Evolutionary conservation across 306 rosid species (phyloP).

Genomic region (Ammopiptanthus mongolicus): DNA sequence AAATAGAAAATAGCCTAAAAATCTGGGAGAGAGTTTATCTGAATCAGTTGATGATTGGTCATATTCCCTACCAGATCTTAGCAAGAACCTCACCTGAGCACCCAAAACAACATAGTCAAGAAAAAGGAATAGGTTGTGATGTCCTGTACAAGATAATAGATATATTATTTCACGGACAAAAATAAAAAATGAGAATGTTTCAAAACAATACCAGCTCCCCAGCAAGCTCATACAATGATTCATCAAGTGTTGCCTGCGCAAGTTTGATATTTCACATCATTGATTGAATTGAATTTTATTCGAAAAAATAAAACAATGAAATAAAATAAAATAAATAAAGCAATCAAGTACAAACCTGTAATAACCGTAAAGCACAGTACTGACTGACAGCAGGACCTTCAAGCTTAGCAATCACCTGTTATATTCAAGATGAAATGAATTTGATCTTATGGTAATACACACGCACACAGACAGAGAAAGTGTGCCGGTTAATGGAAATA

Average conservation of each 20-base stretch:
- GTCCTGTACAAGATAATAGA: not conserved
- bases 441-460: not conserved
- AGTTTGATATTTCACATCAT: slow-evolving; percentile 27
- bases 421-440: slow-evolving; percentile 26
- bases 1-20: slow-evolving; percentile 87
- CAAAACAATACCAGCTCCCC: slow-evolving; percentile 78
- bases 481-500: no score
- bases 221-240: slow-evolving; percentile 95
- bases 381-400: slow-evolving; percentile 99
- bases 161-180: slow-evolving; percentile 15
- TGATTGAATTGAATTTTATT: not conserved
- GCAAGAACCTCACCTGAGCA: slow-evolving; percentile 87
- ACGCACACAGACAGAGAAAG: not conserved
- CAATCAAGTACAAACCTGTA: slow-evolving; percentile 51
- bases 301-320: not conserved
- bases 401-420: slow-evolving; percentile 94
- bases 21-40: slow-evolving; percentile 74
- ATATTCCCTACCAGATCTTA: slow-evolving; percentile 90
- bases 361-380: slow-evolving; percentile 83
- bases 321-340: not conserved
- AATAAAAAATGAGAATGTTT: not conserved
- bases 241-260: slow-evolving; percentile 89
- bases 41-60: slow-evolving; percentile 68
- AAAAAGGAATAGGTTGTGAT: slow-evolving; percentile 3
- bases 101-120: slow-evolving; percentile 21